Base-by-base conservation (phyloP, 2,329 filamentous ascomycete genomes). In the Clonostachys sp. region DNA sequence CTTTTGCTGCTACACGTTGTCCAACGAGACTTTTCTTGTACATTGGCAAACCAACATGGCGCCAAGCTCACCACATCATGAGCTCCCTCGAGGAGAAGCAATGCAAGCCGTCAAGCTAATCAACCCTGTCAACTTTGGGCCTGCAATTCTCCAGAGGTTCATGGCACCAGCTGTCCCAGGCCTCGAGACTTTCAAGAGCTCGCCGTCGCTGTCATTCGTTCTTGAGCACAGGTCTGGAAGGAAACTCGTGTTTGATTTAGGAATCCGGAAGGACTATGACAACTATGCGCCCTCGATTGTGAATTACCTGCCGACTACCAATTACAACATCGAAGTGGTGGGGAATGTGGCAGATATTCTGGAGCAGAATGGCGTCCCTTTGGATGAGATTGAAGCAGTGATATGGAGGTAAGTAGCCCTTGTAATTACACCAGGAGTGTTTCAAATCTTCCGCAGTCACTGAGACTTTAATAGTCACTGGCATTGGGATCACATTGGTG, bases 401-500 rank as follows among this genome's bases (percentile, higher is more conserved):
- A 52, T 52, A 13, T 52, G 50, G 50, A 50, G 48, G 50, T 50
- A 49, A 24, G 42, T 48, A 30, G 24, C 24, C 24, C 24, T 8
- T 30, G 24, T 10, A 1, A 30, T 30, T 10, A 30, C 24, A 30
- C 24, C 24, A 30, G 10, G 24, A 10, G 10, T 24, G 24, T 24
- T 24, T 24, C 24, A 24, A 24, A 8, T 24, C 24, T 24, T 3
- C 9, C 8, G 3, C 9, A 30, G 24, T 30, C 9, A 30, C 24
- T 30, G 8, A 30, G 10, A 4, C 8, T 30, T 10, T 30, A 10
- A 30, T 30, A 30, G 24, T 10, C 74, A 78, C 51, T 72, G 66
- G 60, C 70, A 74, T 50, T 74, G 65, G 57, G 77, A 81, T 54
- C 78, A 81, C 48, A 72, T 69, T 10, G 79, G 78, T 1, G 71